These are phyloP conservation scores for Xylaria arbuscula DNA, from an alignment of 2,329 filamentous ascomycete genomes.

Conservation along the genomic window DNA sequence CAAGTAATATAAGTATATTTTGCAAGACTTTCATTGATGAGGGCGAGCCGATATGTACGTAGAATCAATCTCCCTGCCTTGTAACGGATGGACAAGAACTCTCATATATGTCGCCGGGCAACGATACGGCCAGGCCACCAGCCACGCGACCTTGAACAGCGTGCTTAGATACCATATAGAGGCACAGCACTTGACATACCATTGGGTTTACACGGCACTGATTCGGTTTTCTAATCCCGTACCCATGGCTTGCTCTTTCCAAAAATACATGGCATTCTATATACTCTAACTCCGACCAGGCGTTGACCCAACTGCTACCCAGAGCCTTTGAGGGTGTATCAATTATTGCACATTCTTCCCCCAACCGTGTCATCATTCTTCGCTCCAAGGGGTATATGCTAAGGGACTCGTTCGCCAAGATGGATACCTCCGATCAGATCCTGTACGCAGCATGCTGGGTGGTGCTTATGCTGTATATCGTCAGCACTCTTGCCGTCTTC, in stretches of 20 bases:
- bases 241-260: background rate
- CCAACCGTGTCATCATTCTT: background rate
- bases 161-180: background rate
- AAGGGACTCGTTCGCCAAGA: conserved; percentile 4
- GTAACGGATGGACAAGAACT: background rate
- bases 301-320: background rate
- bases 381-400: too few species aligned
- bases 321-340: background rate
- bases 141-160: background rate
- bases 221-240: background rate
- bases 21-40: background rate
- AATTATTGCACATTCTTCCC: background rate
- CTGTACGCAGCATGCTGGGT: conserved; percentile 42
- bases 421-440: conserved; percentile 38
- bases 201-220: background rate
- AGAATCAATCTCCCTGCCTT: background rate
- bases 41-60: background rate
- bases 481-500: conserved; percentile 39
- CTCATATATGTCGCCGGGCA: background rate
- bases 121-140: background rate
- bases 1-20: background rate
- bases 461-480: conserved; percentile 39
- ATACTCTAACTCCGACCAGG: background rate
- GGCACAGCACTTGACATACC: background rate
- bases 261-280: background rate